Conservation (phyloP, 331 rosid genomes). For the Rosa hybrid region DNA sequence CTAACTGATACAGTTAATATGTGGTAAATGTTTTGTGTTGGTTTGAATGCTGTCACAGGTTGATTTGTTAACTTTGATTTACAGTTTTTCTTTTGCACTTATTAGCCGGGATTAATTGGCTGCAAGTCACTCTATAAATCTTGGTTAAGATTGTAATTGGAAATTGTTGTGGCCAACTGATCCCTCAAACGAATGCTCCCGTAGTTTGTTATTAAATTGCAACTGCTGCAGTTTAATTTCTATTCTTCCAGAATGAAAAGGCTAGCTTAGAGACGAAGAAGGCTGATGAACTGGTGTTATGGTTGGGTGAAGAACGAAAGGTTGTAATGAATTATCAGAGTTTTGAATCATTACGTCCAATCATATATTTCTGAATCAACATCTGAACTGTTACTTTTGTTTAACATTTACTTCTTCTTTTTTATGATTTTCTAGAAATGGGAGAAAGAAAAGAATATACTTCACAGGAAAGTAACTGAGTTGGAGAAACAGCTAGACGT, state of each 20-base stretch:
- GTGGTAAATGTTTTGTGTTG: not conserved
- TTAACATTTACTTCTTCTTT: slow-evolving; percentile 12
- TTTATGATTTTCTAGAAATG: slow-evolving; percentile 23
- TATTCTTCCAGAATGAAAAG: slow-evolving; percentile 46
- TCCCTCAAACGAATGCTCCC: too few species aligned
- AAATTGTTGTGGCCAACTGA: too few species aligned
- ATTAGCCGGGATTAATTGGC: too few species aligned
- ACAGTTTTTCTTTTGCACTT: too few species aligned
- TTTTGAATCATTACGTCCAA: slow-evolving; percentile 25
- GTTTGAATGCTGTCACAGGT: not conserved
- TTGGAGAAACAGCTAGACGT: slow-evolving; percentile 62
- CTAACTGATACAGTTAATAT: not conserved
- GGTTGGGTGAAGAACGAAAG: slow-evolving; percentile 35
- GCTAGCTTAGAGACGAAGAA: slow-evolving; percentile 61
- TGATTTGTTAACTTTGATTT: not conserved
- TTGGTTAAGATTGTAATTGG: too few species aligned
- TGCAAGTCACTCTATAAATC: too few species aligned
- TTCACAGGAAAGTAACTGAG: slow-evolving; percentile 45
- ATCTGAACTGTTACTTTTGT: too few species aligned
- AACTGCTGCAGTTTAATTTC: not conserved
- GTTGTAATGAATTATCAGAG: slow-evolving; percentile 19
- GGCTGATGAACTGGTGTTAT: slow-evolving; percentile 52
- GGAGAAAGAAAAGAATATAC: slow-evolving; percentile 64
- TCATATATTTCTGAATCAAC: too few species aligned
- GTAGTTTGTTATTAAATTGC: not conserved